A percentile compares a stretch with the other conserved stretches of the same genome.
Evolutionary conservation across 306 rosid genomes (phyloP).

Genomic region (Cucurbita maxima): DNA sequence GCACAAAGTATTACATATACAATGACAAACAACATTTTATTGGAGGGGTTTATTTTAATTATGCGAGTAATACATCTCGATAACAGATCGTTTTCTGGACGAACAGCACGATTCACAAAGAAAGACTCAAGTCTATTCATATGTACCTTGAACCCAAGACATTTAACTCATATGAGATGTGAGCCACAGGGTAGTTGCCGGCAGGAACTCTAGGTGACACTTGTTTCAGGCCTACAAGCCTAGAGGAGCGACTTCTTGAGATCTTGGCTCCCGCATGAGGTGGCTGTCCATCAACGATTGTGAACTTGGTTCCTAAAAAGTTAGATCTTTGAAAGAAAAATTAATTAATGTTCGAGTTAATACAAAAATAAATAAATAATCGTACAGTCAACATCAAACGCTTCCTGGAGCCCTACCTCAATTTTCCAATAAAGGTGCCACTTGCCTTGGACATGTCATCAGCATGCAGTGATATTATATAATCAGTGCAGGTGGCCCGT

Average conservation of each 20-base stretch:
- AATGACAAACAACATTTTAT: not conserved
- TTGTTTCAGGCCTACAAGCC: conserved; percentile 72
- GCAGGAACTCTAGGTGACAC: conserved; percentile 75
- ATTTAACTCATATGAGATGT: conserved; percentile 74
- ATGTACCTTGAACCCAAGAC: conserved; percentile 91
- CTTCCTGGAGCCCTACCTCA: conserved; percentile 39
- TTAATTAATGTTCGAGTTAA: not conserved
- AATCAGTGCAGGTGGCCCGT: conserved; percentile 91
- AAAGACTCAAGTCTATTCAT: not conserved
- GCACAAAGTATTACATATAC: not conserved
- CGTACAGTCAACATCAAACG: not conserved
- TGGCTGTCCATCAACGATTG: conserved; percentile 80
- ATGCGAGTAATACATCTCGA: not conserved
- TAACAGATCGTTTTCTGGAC: not conserved
- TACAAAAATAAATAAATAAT: not conserved
- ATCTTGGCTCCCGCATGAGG: conserved; percentile 65
- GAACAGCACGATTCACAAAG: not conserved
- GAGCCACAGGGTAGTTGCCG: conserved; percentile 83
- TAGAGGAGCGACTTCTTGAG: conserved; percentile 66
- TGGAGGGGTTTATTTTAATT: not conserved
- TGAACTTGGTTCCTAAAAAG: conserved; percentile 90
- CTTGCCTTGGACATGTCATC: conserved; percentile 85
- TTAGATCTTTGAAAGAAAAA: conserved; percentile 47
- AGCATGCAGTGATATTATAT: conserved; percentile 54
- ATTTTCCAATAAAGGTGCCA: conserved; percentile 68